A percentile compares a stretch with the other conserved stretches of the same genome.
These are phyloP conservation scores for Xylaria arbuscula DNA, from an alignment of 2,329 filamentous ascomycete species.

Conservation along the genomic window DNA sequence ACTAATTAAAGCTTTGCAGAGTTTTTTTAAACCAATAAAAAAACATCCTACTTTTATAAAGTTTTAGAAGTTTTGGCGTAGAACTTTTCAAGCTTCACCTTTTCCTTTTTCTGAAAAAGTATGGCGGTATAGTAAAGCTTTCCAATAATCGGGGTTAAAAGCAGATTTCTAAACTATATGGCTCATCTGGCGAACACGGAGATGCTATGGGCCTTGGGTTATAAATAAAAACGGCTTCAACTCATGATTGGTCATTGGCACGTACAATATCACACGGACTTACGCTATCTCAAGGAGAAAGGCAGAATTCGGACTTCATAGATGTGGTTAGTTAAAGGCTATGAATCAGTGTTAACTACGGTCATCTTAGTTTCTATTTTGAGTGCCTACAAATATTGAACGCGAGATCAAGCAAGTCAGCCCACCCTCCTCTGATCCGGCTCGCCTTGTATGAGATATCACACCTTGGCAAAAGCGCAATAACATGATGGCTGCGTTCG, in stretches of 20 bases:
- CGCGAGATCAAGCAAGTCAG: slow-evolving; percentile 10
- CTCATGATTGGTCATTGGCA: slow-evolving; percentile 15
- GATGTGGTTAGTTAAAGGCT: slow-evolving; percentile 19
- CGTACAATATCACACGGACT: slow-evolving; percentile 20
- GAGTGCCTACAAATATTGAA: slow-evolving; percentile 3
- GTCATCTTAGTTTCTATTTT: slow-evolving; percentile 21
- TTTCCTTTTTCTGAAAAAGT: no score
- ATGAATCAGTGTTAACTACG: slow-evolving; percentile 4
- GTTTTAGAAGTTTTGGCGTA: no score
- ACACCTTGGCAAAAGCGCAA: neutral
- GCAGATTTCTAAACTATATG: neutral
- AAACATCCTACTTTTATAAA: no score
- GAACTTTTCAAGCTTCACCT: no score
- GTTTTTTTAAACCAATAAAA: no score
- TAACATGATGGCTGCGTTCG: no score
- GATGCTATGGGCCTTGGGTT: neutral
- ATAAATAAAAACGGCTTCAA: neutral
- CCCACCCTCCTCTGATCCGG: neutral
- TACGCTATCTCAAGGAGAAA: slow-evolving; percentile 20
- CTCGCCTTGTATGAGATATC: slow-evolving; percentile 17
- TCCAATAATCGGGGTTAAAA: neutral
- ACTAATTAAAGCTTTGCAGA: no score
- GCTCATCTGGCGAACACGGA: neutral
- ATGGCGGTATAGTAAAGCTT: no score
- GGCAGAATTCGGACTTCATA: slow-evolving; percentile 17